Evolutionary conservation across 73 alveolate species (phyloP), one percentile per base, ranked within the genome.

Genomic region (Strombidium stylifer): DNA sequence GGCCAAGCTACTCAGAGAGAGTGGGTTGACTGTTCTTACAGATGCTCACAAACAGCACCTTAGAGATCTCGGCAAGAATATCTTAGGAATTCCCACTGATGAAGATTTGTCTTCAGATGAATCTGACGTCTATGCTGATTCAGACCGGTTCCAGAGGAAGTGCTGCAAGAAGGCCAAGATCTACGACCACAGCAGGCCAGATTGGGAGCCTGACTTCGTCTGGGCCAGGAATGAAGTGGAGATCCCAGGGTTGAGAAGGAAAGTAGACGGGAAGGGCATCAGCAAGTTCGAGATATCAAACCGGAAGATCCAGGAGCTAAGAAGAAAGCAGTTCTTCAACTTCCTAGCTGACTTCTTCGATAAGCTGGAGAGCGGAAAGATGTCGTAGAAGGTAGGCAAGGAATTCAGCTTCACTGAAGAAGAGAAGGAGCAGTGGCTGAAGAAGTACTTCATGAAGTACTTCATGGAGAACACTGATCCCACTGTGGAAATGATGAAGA

Each of bases 341-440:
- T 60, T 60, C 39, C 42, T 60, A 25, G 58, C 74, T 20, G 74
- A 60, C 42, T 60, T 60, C 31, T 60, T 32, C 42, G 74, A 60
- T 40, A 60, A 60, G 42, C 42, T 40, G 25, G 74, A 60, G 21
- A 8, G 49, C 6, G 74, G 74, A 4, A 48, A 36, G 3, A 32
- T 60, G 14, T 31, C 57, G 3, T 40, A 60, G 18, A 53, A 60
- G n/a, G n/a, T n/a, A n/a, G n/a, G n/a, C 16, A 18, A 32, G 14
- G 23, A 37, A 12, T 60, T 20, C 41, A 1, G 4, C 44, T 60
- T 60, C 27, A 60, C 49, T 20, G 74, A 60, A 4, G 74, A 60
- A 23, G 74, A 60, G 48, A 60, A 60, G 42, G 74, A 60, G 23
- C 46, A 18, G 4, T 40, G 42, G n/a, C 49, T 60, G 7, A 60